Evolutionary conservation across 2,329 filamentous ascomycete species (phyloP).

Genomic region (Lachnellula subtilissima): DNA sequence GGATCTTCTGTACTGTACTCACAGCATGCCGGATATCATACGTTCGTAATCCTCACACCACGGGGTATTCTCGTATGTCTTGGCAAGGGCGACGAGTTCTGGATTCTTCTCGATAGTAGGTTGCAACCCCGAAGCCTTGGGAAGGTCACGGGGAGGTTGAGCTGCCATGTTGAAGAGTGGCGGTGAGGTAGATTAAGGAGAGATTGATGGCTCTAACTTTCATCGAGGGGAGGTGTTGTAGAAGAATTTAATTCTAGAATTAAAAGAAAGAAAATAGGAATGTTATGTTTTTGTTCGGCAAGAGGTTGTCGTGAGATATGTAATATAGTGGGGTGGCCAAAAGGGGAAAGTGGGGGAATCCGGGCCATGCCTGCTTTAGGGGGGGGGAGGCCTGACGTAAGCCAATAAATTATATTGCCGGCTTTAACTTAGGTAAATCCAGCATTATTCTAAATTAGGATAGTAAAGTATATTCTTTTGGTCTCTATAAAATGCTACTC

Average conservation of each 20-base stretch:
- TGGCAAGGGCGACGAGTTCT: constrained; percentile 32
- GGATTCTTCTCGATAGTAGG: constrained; percentile 3
- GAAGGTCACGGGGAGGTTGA: not conserved
- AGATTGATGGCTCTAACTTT: no score
- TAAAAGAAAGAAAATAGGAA: not conserved
- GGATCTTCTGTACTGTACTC: constrained; percentile 17
- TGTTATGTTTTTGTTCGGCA: no score
- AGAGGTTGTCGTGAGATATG: not conserved
- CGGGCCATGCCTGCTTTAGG: not conserved
- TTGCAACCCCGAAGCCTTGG: not conserved
- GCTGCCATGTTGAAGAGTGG: constrained; percentile 3
- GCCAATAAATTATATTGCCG: not conserved
- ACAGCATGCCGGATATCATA: constrained; percentile 62
- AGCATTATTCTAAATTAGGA: no score
- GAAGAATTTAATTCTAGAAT: no score
- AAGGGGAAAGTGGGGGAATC: not conserved
- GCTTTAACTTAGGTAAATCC: not conserved
- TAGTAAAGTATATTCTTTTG: no score
- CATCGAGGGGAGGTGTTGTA: no score
- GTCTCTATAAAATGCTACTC: no score
- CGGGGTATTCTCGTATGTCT: constrained; percentile 45
- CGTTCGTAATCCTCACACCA: constrained; percentile 59
- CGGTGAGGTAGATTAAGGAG: not conserved
- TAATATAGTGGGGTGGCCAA: not conserved
- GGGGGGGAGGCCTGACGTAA: not conserved